Evolutionary conservation across 495 filamentous ascomycete genomes (phyloP), one percentile per base, ranked within the genome.

Genomic region (Tetracladium setigerum): DNA sequence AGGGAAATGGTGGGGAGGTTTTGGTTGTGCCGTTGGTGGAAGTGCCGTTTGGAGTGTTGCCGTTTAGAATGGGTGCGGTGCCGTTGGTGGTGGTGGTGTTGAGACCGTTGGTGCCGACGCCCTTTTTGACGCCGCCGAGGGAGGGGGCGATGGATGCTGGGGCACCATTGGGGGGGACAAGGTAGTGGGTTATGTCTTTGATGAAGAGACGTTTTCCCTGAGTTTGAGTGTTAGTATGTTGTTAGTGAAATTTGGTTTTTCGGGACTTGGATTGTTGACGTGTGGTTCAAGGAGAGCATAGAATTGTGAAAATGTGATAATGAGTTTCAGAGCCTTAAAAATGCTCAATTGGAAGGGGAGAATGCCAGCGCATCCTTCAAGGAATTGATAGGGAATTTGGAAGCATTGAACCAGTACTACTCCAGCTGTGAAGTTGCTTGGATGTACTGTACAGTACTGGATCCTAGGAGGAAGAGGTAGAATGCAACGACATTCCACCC

Each of bases 121-220:
- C 81, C 39, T 79, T 79, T 53, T 79, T 79, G 34, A 50, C 19
- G 30, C 49, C 59, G 30, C 70, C 60, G 24, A 96, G 70, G 27
- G 87, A 91, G 2, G 87, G 87, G 15, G 87, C 87, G 46, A 91
- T 81, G 31, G 65, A 72, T 34, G 84, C 77, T 14, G 74, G 69
- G 44, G 81, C 71, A n/a, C 69, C 67, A 50, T 81, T 61, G 2
- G 88, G 89, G 5, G 91, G 88, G 46, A 85, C 67, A 36, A 95
- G 69, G 62, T 96, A 95, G 63, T 96, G 81, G 32, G 84, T 77
- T 59, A 98, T 98, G 64, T 97, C 92, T 64, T 98, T 98, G 77
- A 98, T 92, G 72, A 97, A 95, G 55, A 95, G 65, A 47, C 92
- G 84, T 68, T 95, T 95, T 54, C 72, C 74, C 79, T 84, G 55